Percentiles rank a stretch among this genome's conserved stretches.
Evolutionary conservation across 441 rosid species (phyloP).

Genomic region (Eruca vesicaria): DNA sequence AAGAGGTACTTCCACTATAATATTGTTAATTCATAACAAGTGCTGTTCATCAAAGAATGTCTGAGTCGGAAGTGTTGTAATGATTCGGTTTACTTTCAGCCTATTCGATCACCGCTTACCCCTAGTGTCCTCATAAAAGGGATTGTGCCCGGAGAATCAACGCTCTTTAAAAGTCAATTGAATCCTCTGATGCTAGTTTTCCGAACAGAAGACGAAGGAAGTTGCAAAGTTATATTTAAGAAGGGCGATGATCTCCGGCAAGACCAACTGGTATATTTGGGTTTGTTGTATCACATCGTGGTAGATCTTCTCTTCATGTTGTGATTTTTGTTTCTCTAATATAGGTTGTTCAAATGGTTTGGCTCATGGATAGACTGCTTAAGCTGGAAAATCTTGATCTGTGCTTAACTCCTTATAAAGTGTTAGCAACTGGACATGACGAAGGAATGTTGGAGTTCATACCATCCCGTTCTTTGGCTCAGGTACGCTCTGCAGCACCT

Average conservation of each 20-base stretch:
- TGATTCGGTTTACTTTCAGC: constrained; percentile 50
- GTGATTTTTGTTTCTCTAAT: neutral
- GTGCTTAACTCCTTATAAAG: constrained; percentile 88
- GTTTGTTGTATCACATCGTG: neutral
- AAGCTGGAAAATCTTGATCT: constrained; percentile 96
- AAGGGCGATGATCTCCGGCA: constrained; percentile 99
- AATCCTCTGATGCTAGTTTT: constrained; percentile 91
- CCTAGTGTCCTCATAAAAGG: constrained; percentile 85
- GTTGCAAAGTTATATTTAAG: constrained; percentile 83
- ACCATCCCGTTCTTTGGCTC: constrained; percentile 92
- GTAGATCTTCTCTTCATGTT: neutral
- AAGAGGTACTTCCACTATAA: constrained; percentile 63
- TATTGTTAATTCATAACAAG: constrained; percentile 17
- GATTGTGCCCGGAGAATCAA: constrained; percentile 88
- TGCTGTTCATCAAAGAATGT: constrained; percentile 5
- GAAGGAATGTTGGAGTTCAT: constrained; percentile 99
- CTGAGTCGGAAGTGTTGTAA: neutral
- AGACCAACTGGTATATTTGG: constrained; percentile 82
- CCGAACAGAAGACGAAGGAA: constrained; percentile 75
- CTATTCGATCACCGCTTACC: constrained; percentile 84
- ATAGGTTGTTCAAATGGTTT: constrained; percentile 98
- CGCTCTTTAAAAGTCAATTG: constrained; percentile 91
- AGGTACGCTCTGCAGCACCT: constrained; percentile 46
- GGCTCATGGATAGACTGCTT: constrained; percentile 96
- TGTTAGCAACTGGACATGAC: constrained; percentile 96